Evolutionary conservation across 257 asterid species (phyloP).

Genomic region (Eucommia ulmoides): DNA sequence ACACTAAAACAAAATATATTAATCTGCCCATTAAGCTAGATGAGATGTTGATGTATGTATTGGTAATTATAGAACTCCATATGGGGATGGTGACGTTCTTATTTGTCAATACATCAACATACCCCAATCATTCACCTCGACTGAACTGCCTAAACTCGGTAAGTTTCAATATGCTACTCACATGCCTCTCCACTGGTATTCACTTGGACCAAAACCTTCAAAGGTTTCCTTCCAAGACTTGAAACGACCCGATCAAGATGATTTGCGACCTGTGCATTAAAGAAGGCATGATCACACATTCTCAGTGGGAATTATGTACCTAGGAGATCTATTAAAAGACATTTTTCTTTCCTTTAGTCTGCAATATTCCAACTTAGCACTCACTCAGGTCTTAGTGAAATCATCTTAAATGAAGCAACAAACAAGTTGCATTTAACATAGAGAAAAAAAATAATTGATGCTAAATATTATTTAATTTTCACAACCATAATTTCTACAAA

Average conservation of each 20-base stretch:
- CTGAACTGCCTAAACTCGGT: too few relatives aligned
- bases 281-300: conserved; percentile 4
- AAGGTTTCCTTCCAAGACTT: conserved; percentile 52
- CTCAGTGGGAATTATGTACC: conserved; percentile 4
- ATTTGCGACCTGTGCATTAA: conserved; percentile 44
- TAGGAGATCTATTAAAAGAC: not conserved
- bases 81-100: too few relatives aligned
- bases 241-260: conserved; percentile 68
- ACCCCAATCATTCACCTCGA: too few relatives aligned
- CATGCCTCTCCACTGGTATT: conserved; percentile 90
- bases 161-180: too few relatives aligned
- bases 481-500: too few relatives aligned
- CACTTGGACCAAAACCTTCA: conserved; percentile 78
- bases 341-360: conserved; percentile 5
- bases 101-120: too few relatives aligned
- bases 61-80: not conserved
- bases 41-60: conserved; percentile 63
- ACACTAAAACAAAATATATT: too few relatives aligned
- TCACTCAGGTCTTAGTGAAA: not conserved
- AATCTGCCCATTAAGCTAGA: too few relatives aligned
- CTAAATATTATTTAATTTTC: too few relatives aligned
- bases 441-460: too few relatives aligned
- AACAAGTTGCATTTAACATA: too few relatives aligned
- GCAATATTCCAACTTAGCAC: not conserved
- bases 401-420: not conserved